A percentile compares a stretch with the other conserved stretches of the same genome.
Evolutionary conservation across 768 basidiomycete genomes (phyloP).

Genomic region (Sarcodon aspratus): DNA sequence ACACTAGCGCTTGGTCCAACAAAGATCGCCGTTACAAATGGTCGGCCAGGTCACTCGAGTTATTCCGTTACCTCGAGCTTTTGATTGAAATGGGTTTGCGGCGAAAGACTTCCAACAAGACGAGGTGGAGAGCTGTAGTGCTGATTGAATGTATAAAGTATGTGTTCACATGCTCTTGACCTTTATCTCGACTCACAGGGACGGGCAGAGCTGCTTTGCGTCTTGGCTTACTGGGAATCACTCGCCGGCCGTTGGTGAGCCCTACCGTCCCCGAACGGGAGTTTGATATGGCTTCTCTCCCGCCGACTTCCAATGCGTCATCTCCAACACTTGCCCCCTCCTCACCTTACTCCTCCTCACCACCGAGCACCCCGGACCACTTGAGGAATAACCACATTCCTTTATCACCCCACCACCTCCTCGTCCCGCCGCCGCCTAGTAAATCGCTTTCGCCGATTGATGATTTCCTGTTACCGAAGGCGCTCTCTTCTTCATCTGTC

Average conservation of each 20-base stretch:
- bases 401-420: slow-evolving; percentile 46
- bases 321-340: slow-evolving; percentile 54
- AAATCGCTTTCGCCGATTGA: slow-evolving; percentile 52
- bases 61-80: slow-evolving; percentile 74
- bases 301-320: slow-evolving; percentile 37
- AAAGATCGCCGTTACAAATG: slow-evolving; percentile 63
- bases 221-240: slow-evolving; percentile 60
- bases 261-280: slow-evolving; percentile 84
- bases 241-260: slow-evolving; percentile 62
- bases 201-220: slow-evolving; percentile 58
- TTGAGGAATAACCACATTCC: slow-evolving; percentile 68
- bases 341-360: slow-evolving; percentile 37
- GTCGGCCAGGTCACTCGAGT: slow-evolving; percentile 62
- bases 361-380: slow-evolving; percentile 63
- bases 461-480: slow-evolving; percentile 76
- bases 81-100: slow-evolving; percentile 83
- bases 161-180: slow-evolving; percentile 14
- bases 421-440: slow-evolving; percentile 39
- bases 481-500: slow-evolving; percentile 60
- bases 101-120: slow-evolving; percentile 52
- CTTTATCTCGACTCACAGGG: neutral
- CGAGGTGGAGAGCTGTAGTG: slow-evolving; percentile 68
- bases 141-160: slow-evolving; percentile 81
- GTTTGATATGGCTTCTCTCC: slow-evolving; percentile 63
- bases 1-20: slow-evolving; percentile 80